These are phyloP conservation scores for Citrus reticulata DNA, from an alignment of 345 rosid species.

Conservation along the genomic window DNA sequence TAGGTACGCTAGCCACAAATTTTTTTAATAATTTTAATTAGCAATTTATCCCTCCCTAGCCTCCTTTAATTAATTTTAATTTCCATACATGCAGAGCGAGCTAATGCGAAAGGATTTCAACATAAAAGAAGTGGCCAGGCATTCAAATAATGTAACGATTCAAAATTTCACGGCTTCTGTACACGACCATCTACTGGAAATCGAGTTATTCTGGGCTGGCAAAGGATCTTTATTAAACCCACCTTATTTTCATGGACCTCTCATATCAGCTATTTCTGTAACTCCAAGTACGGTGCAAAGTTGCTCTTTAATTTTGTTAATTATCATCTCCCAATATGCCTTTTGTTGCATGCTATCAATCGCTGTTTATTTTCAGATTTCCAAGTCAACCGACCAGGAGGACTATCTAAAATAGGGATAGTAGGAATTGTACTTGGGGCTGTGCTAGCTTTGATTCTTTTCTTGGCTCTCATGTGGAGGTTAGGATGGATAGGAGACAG, in stretches of 20 bases:
- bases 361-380: background rate
- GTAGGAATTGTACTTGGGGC: background rate
- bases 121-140: background rate
- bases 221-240: conserved; percentile 3
- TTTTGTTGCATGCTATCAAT: no score
- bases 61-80: no score
- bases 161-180: background rate
- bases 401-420: background rate
- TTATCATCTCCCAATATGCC: background rate
- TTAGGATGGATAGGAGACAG: conserved; percentile 18
- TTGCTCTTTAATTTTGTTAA: background rate
- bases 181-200: background rate
- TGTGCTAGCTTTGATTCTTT: conserved; percentile 1
- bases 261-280: conserved; percentile 20
- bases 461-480: conserved; percentile 8
- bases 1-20: no score
- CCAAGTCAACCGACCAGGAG: background rate
- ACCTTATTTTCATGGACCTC: conserved; percentile 14
- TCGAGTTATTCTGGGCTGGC: conserved; percentile 14
- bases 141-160: background rate
- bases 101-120: no score
- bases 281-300: background rate
- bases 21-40: no score
- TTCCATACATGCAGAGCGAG: no score
- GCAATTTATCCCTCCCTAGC: no score